Evolutionary conservation across 805 yeast genomes (phyloP).

Genomic region (Ogataea paraovalis): DNA sequence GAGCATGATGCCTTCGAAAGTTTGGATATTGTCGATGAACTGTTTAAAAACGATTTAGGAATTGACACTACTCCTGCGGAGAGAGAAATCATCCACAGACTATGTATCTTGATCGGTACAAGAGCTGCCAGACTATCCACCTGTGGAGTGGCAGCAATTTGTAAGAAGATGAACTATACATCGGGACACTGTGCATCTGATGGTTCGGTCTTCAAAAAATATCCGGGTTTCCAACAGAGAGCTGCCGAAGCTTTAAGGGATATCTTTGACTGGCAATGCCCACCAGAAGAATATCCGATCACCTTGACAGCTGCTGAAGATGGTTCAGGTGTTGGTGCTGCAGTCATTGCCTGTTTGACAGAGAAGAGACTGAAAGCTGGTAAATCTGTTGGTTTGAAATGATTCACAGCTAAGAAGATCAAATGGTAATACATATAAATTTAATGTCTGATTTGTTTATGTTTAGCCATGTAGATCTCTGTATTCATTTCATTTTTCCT

Average conservation of each 20-base stretch:
- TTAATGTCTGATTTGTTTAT: too few relatives aligned
- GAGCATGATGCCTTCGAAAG: conserved; percentile 90
- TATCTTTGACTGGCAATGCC: conserved; percentile 69
- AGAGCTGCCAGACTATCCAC: conserved; percentile 90
- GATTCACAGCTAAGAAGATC: neutral
- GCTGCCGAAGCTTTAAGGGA: conserved; percentile 87
- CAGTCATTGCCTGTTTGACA: conserved; percentile 93
- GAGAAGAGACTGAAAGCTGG: conserved; percentile 70
- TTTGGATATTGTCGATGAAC: conserved; percentile 64
- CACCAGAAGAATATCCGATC: conserved; percentile 23
- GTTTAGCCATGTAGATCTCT: too few relatives aligned
- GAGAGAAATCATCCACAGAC: conserved; percentile 74
- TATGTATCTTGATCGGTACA: conserved; percentile 85
- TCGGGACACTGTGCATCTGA: conserved; percentile 93
- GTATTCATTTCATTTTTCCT: too few relatives aligned
- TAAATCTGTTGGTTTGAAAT: conserved; percentile 35
- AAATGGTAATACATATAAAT: too few relatives aligned
- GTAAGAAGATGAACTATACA: conserved; percentile 74
- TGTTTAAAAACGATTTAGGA: conserved; percentile 56
- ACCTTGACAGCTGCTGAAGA: conserved; percentile 53
- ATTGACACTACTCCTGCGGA: conserved; percentile 70
- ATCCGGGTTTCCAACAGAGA: conserved; percentile 86
- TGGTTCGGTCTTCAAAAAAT: conserved; percentile 91
- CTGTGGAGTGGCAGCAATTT: conserved; percentile 94
- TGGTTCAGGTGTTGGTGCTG: conserved; percentile 98